Percentiles rank a stretch among this genome's conserved stretches.
These are phyloP conservation scores for Penicillium hordei DNA, from an alignment of 2,329 filamentous ascomycete genomes.

Conservation along the genomic window DNA sequence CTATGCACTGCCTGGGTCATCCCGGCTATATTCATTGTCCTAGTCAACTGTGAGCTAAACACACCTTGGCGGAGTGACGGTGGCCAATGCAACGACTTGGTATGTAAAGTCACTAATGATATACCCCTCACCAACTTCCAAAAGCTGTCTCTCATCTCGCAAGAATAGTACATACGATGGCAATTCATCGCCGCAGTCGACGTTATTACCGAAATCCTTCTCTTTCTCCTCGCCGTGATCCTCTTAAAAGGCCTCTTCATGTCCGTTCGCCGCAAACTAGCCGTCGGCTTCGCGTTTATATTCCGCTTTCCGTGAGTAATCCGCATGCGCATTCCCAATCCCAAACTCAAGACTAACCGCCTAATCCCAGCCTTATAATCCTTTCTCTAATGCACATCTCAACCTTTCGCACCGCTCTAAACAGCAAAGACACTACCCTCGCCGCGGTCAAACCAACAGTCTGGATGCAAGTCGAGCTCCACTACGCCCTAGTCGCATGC, in stretches of 20 bases:
- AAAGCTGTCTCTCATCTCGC: not conserved
- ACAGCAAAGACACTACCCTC: constrained; percentile 37
- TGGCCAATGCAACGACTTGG: constrained; percentile 29
- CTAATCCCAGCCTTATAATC: constrained; percentile 35
- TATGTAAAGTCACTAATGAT: constrained; percentile 9
- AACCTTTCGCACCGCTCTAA: constrained; percentile 29
- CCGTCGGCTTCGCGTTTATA: constrained; percentile 36
- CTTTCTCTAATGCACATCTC: constrained; percentile 39
- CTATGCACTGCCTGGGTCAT: constrained; percentile 41
- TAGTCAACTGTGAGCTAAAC: constrained; percentile 43
- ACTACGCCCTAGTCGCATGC: constrained; percentile 39
- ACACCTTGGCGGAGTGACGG: constrained; percentile 36
- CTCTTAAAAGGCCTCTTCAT: constrained; percentile 37
- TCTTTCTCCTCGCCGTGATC: constrained; percentile 31
- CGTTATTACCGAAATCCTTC: constrained; percentile 36
- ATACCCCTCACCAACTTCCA: not conserved
- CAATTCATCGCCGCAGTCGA: constrained; percentile 38
- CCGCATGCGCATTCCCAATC: not conserved
- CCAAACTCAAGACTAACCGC: not conserved
- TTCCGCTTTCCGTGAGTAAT: constrained; percentile 40
- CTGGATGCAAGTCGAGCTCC: constrained; percentile 39
- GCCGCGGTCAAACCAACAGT: constrained; percentile 34
- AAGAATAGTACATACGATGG: constrained; percentile 32
- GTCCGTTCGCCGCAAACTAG: constrained; percentile 33
- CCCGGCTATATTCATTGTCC: constrained; percentile 42